Percentiles rank a stretch among this genome's conserved stretches.
These are phyloP conservation scores for Taphrina communis DNA, from an alignment of 1,139 yeast genomes.

Conservation along the genomic window DNA sequence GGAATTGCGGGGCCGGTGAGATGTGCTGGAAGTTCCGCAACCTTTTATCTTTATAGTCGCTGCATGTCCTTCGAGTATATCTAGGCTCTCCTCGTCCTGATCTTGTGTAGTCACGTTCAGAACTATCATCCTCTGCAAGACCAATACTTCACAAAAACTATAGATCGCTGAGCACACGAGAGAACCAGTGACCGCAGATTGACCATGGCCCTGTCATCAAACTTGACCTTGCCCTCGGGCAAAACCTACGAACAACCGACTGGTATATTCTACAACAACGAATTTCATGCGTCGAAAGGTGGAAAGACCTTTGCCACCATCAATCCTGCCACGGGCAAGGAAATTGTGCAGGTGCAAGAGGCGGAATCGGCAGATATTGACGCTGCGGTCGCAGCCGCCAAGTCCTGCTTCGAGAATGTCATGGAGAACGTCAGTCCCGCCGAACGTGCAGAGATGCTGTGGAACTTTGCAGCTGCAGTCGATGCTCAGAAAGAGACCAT, in stretches of 20 bases:
- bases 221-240: slow-evolving; percentile 63
- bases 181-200: background rate
- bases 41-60: too few relatives aligned
- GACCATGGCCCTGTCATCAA: slow-evolving; percentile 3
- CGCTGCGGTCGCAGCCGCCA: slow-evolving; percentile 72
- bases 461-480: slow-evolving; percentile 61
- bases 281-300: slow-evolving; percentile 64
- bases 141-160: too few relatives aligned
- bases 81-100: too few relatives aligned
- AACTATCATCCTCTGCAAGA: too few relatives aligned
- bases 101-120: too few relatives aligned
- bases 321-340: slow-evolving; percentile 69
- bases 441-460: slow-evolving; percentile 58
- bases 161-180: too few relatives aligned
- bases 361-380: slow-evolving; percentile 77
- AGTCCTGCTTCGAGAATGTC: slow-evolving; percentile 57
- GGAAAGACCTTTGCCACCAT: slow-evolving; percentile 60
- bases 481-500: slow-evolving; percentile 59
- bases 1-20: background rate
- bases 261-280: slow-evolving; percentile 80
- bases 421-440: slow-evolving; percentile 53
- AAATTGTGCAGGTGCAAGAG: slow-evolving; percentile 70
- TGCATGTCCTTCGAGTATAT: too few relatives aligned
- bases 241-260: slow-evolving; percentile 65
- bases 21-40: too few relatives aligned